Conservation (phyloP, 371 early-diverging fungal species). For the Syncephalastrum racemosum region DNA sequence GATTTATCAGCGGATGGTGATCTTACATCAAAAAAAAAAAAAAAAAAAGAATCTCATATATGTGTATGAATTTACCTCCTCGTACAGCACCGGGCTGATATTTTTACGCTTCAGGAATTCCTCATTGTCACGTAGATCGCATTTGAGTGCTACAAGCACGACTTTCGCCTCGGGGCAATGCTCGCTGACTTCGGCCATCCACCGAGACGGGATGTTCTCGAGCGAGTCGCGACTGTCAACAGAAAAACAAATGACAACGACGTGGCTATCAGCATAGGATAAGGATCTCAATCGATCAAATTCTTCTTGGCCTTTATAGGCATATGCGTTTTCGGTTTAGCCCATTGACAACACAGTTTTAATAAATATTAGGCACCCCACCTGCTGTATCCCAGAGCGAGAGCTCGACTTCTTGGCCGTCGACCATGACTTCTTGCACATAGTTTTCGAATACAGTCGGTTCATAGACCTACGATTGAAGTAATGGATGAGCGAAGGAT, state of each 20-base stretch:
- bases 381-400: slow-evolving; percentile 95
- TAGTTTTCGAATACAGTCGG: slow-evolving; percentile 90
- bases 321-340: neutral
- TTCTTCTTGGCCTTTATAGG: slow-evolving; percentile 60
- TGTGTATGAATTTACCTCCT: slow-evolving; percentile 35
- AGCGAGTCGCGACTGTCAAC: slow-evolving; percentile 57
- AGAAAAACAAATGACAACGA: slow-evolving; percentile 58
- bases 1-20: neutral
- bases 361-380: slow-evolving; percentile 22
- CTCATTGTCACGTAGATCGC: slow-evolving; percentile 53
- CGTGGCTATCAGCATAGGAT: slow-evolving; percentile 55
- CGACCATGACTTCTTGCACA: slow-evolving; percentile 76
- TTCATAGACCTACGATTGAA: slow-evolving; percentile 40
- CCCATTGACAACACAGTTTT: neutral
- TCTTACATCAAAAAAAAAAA: too few relatives aligned
- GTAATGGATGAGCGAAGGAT: slow-evolving; percentile 2
- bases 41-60: too few relatives aligned
- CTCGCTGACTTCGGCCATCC: slow-evolving; percentile 52
- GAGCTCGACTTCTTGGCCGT: slow-evolving; percentile 76
- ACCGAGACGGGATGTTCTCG: slow-evolving; percentile 55
- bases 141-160: slow-evolving; percentile 55
- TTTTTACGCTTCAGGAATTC: slow-evolving; percentile 15
- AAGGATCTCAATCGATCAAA: slow-evolving; percentile 56
- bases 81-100: slow-evolving; percentile 36
- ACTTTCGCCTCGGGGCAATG: slow-evolving; percentile 49